Conservation (phyloP, 2,329 filamentous ascomycete species). For the Beauveria asiatica region DNA sequence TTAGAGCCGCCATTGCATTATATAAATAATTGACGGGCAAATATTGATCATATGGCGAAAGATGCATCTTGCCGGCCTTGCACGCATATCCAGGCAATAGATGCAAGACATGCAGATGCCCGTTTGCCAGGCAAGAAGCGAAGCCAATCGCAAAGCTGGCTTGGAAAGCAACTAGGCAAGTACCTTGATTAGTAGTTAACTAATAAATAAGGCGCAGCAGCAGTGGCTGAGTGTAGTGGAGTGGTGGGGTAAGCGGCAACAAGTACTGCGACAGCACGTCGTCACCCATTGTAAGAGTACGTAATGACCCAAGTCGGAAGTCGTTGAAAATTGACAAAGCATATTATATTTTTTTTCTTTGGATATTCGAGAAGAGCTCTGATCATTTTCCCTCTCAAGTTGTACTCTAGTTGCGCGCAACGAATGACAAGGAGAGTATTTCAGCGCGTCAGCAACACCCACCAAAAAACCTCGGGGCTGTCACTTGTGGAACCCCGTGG, state of each 20-base stretch:
- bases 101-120: not conserved
- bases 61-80: not conserved
- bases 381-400: too few relatives aligned
- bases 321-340: too few relatives aligned
- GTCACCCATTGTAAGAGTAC: not conserved
- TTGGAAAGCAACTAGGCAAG: not conserved
- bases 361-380: too few relatives aligned
- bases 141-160: not conserved
- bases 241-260: not conserved
- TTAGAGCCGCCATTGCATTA: not conserved
- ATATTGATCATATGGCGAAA: not conserved
- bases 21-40: not conserved
- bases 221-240: not conserved
- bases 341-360: too few relatives aligned
- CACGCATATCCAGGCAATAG: not conserved
- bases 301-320: not conserved
- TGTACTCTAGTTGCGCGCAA: too few relatives aligned
- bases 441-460: not conserved
- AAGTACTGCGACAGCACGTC: not conserved
- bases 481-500: slow-evolving; percentile 2
- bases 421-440: too few relatives aligned
- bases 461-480: not conserved
- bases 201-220: not conserved
- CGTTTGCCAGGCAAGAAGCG: not conserved
- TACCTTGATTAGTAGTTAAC: too few relatives aligned